Evolutionary conservation across 129 eudicot genomes (phyloP).

Genomic region (Ambrosia trifida): DNA sequence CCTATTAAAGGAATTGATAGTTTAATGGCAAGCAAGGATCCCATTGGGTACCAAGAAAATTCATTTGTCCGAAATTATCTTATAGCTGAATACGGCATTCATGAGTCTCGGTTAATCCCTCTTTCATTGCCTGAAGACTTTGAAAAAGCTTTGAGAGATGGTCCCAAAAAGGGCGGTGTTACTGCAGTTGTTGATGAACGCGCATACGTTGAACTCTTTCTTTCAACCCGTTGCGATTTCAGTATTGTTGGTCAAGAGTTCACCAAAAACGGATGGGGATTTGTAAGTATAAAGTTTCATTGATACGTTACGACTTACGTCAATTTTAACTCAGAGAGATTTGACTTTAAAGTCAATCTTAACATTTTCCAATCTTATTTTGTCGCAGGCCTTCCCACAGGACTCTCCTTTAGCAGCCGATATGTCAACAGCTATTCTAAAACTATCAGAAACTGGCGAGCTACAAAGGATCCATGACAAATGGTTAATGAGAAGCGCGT

Average conservation of each 20-base stretch:
- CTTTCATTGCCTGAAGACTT: constrained; percentile 56
- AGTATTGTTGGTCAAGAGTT: constrained; percentile 79
- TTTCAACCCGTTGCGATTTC: constrained; percentile 65
- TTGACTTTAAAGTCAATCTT: constrained; percentile 7
- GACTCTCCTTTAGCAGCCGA: constrained; percentile 90
- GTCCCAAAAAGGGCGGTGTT: constrained; percentile 68
- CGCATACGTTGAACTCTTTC: constrained; percentile 68
- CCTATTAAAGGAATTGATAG: constrained; percentile 68
- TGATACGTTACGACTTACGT: not conserved
- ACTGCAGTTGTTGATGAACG: constrained; percentile 81
- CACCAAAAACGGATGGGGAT: constrained; percentile 89
- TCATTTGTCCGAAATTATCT: constrained; percentile 60
- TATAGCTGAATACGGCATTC: constrained; percentile 49
- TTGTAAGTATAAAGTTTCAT: constrained; percentile 52
- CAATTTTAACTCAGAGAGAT: not conserved
- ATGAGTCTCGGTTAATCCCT: constrained; percentile 54
- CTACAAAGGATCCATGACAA: constrained; percentile 84
- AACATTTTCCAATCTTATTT: not conserved
- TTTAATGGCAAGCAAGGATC: constrained; percentile 51
- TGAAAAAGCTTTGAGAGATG: constrained; percentile 53
- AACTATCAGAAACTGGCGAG: constrained; percentile 76
- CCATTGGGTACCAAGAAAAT: constrained; percentile 69
- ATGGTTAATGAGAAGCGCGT: constrained; percentile 70
- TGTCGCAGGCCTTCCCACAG: constrained; percentile 68
- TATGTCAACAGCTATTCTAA: constrained; percentile 75